A percentile compares a stretch with the other conserved stretches of the same genome.
Conservation (phyloP, 352 stramenopile species). For the Thalassiosira hispida region DNA sequence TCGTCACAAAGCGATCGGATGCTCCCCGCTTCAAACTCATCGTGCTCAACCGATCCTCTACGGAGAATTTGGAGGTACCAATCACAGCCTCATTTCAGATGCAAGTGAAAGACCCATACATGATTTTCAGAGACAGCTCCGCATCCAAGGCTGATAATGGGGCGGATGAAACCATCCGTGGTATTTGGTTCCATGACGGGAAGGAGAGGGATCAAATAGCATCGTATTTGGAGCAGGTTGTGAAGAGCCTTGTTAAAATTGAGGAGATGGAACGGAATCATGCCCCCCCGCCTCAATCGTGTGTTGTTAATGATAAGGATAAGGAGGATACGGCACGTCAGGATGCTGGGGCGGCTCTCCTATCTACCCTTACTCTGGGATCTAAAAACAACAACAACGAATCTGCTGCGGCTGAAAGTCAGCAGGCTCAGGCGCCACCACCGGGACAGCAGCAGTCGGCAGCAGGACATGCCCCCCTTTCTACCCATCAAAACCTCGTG, state of each 20-base stretch:
- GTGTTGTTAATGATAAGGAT: not conserved
- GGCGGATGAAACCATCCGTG: constrained; percentile 51
- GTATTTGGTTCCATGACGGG: constrained; percentile 78
- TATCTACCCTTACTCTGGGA: constrained; percentile 57
- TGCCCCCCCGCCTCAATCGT: constrained; percentile 1
- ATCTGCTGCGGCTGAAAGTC: not conserved
- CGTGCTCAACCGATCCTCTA: constrained; percentile 75
- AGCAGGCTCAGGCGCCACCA: constrained; percentile 26
- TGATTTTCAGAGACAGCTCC: constrained; percentile 67
- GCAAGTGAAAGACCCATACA: constrained; percentile 74
- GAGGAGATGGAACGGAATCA: constrained; percentile 42
- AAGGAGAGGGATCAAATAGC: constrained; percentile 64
- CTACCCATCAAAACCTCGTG: constrained; percentile 46
- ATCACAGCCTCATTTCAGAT: constrained; percentile 71
- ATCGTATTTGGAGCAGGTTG: constrained; percentile 53
- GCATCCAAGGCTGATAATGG: constrained; percentile 22
- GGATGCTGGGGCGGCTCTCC: constrained; percentile 47
- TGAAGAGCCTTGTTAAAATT: constrained; percentile 54
- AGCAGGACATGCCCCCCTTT: constrained; percentile 1
- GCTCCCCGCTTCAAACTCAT: constrained; percentile 54
- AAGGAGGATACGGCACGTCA: not conserved
- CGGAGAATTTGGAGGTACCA: constrained; percentile 70
- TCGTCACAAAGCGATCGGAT: constrained; percentile 56
- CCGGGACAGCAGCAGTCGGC: constrained; percentile 6
- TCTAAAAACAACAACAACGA: constrained; percentile 7